Evolutionary conservation across 371 early-diverging fungal genomes (phyloP).

Genomic region (Furculomyces boomerangus): DNA sequence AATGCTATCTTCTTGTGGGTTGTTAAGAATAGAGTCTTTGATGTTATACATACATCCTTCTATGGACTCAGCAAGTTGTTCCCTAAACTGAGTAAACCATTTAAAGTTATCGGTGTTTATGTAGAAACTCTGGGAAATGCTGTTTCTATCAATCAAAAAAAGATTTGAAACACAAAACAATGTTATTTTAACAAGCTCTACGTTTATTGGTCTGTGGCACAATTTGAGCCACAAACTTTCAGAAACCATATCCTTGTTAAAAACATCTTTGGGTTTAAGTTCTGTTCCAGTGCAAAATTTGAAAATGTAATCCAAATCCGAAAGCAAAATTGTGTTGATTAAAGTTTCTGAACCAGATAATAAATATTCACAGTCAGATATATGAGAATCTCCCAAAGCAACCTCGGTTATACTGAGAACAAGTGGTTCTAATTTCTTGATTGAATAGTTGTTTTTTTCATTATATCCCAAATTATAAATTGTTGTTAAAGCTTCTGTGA

Average conservation of each 20-base stretch:
- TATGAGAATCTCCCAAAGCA: slow-evolving; percentile 8
- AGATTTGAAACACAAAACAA: slow-evolving; percentile 13
- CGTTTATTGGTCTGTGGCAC: slow-evolving; percentile 10
- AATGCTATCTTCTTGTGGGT: slow-evolving; percentile 5
- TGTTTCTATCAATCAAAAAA: slow-evolving; percentile 10
- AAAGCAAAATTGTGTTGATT: slow-evolving; percentile 12
- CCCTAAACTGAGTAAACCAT: slow-evolving; percentile 6
- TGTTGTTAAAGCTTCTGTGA: too few relatives aligned
- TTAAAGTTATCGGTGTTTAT: slow-evolving; percentile 1
- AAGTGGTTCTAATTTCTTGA: slow-evolving; percentile 7
- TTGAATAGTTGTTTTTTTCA: slow-evolving; percentile 8
- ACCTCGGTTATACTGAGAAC: slow-evolving; percentile 8
- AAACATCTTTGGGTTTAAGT: neutral
- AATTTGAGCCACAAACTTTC: slow-evolving; percentile 9
- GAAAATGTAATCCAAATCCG: slow-evolving; percentile 8
- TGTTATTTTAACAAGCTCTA: slow-evolving; percentile 10
- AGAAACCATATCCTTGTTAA: slow-evolving; percentile 7
- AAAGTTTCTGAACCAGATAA: slow-evolving; percentile 12
- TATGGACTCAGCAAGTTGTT: slow-evolving; percentile 2
- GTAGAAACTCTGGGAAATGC: neutral
- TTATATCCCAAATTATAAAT: too few relatives aligned
- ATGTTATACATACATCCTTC: slow-evolving; percentile 5
- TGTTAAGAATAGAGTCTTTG: slow-evolving; percentile 3
- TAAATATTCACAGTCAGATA: slow-evolving; percentile 14
- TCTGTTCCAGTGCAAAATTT: neutral